Percentiles rank a stretch among this genome's conserved stretches.
Conservation (phyloP, 2,329 filamentous ascomycete genomes). For the Phoma sp. region DNA sequence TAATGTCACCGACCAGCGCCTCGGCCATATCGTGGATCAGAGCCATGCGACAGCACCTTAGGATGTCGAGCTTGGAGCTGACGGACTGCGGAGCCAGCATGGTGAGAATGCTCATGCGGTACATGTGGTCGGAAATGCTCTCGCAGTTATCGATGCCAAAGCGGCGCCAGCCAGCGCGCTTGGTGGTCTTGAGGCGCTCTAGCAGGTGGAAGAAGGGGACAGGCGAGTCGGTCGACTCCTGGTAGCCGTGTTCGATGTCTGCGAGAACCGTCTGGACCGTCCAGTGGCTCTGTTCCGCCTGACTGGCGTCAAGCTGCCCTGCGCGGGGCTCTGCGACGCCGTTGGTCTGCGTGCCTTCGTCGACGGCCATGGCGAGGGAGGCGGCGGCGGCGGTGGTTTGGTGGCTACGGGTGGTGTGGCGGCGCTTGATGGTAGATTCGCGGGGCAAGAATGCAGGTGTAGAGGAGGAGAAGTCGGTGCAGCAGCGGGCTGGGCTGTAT, state of each 20-base stretch:
- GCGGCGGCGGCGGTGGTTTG: neutral
- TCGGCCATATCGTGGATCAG: slow-evolving; percentile 98
- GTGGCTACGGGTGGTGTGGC: no score
- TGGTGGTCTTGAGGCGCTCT: slow-evolving; percentile 92
- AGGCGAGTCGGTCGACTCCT: slow-evolving; percentile 71
- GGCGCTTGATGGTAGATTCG: no score
- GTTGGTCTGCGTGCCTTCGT: slow-evolving; percentile 52
- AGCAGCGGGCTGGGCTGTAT: no score
- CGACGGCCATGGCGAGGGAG: slow-evolving; percentile 27
- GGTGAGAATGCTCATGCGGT: slow-evolving; percentile 96
- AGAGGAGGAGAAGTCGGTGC: no score
- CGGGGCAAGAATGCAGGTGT: no score
- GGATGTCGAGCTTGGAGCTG: slow-evolving; percentile 72
- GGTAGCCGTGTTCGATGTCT: slow-evolving; percentile 64
- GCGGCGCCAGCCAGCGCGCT: slow-evolving; percentile 92
- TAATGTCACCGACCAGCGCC: slow-evolving; percentile 93
- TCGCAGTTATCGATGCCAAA: slow-evolving; percentile 81
- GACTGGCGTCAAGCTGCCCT: slow-evolving; percentile 42
- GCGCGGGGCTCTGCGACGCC: slow-evolving; percentile 43
- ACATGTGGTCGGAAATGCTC: slow-evolving; percentile 98
- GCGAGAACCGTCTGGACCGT: slow-evolving; percentile 64
- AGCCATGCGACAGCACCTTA: slow-evolving; percentile 91
- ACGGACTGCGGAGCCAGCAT: slow-evolving; percentile 85
- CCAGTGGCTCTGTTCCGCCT: slow-evolving; percentile 40
- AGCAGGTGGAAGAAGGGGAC: slow-evolving; percentile 94